These are phyloP conservation scores for Kwoniella newhampshirensis DNA, from an alignment of 768 basidiomycete species.

Conservation along the genomic window DNA sequence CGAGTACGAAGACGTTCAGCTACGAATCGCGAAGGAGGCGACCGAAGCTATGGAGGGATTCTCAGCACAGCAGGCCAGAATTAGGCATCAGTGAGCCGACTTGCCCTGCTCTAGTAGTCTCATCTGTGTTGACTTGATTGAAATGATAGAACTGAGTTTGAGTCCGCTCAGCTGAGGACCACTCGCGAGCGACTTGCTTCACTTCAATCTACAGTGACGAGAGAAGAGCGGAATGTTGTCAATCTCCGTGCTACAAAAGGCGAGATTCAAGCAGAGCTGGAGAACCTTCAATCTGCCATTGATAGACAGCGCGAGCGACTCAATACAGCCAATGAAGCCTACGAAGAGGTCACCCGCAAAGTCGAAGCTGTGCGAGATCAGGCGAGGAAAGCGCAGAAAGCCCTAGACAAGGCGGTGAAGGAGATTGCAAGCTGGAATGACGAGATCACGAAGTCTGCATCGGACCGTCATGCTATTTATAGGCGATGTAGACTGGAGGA, in stretches of 20 bases:
- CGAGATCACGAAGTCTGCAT: slow-evolving; percentile 81
- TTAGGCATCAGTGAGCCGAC: slow-evolving; percentile 73
- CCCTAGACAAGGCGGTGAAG: slow-evolving; percentile 81
- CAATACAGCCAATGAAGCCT: slow-evolving; percentile 63
- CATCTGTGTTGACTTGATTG: background rate
- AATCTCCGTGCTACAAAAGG: slow-evolving; percentile 55
- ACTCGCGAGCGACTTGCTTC: slow-evolving; percentile 62
- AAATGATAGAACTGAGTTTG: slow-evolving; percentile 68
- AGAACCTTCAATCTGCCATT: slow-evolving; percentile 62
- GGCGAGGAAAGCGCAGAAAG: slow-evolving; percentile 68
- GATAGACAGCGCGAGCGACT: slow-evolving; percentile 60
- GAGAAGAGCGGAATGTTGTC: slow-evolving; percentile 61
- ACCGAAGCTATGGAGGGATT: slow-evolving; percentile 77
- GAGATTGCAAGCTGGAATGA: slow-evolving; percentile 88
- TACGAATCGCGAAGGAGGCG: slow-evolving; percentile 84
- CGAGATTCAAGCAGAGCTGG: slow-evolving; percentile 52
- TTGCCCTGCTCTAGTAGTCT: background rate
- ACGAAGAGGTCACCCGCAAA: slow-evolving; percentile 65
- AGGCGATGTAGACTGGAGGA: slow-evolving; percentile 92
- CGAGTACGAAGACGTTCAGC: slow-evolving; percentile 88
- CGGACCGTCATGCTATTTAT: slow-evolving; percentile 83
- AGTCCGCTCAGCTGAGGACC: slow-evolving; percentile 68
- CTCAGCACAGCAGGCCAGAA: slow-evolving; percentile 78
- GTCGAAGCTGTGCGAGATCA: slow-evolving; percentile 70
- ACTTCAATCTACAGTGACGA: slow-evolving; percentile 64